Evolutionary conservation across 208 protist species (phyloP).

Genomic region (Leptomonas seymouri): DNA sequence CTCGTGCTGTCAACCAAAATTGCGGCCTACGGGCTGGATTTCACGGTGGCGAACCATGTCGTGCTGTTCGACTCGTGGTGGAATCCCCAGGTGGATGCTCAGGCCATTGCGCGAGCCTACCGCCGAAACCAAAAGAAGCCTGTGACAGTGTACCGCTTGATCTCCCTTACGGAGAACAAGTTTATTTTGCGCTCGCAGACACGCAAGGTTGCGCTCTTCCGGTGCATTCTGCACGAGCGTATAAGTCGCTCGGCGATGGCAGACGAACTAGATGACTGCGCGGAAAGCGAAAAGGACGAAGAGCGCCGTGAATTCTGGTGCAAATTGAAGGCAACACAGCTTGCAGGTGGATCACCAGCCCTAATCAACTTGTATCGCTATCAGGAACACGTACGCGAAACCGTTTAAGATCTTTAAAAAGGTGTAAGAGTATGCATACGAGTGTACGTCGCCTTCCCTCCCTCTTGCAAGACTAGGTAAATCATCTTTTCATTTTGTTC

Average conservation of each 20-base stretch:
- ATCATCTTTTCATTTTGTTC: no score
- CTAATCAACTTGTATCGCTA: constrained; percentile 64
- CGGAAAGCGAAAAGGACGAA: constrained; percentile 55
- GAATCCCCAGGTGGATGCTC: constrained; percentile 98
- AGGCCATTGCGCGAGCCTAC: constrained; percentile 96
- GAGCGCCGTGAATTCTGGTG: constrained; percentile 58
- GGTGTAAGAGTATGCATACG: not conserved
- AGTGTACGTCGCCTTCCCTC: not conserved
- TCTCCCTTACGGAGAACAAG: constrained; percentile 57
- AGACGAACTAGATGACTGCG: constrained; percentile 64
- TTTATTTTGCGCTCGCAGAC: constrained; percentile 65
- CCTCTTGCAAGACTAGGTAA: no score
- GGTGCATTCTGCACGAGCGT: constrained; percentile 77
- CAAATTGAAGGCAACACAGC: constrained; percentile 43
- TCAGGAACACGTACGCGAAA: constrained; percentile 42
- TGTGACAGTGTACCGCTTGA: constrained; percentile 97
- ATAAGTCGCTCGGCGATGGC: constrained; percentile 48
- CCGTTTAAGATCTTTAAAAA: not conserved
- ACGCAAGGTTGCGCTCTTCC: constrained; percentile 80
- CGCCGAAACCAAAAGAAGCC: constrained; percentile 97
- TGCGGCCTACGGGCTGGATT: constrained; percentile 98
- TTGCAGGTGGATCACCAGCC: constrained; percentile 49
- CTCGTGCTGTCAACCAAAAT: constrained; percentile 97
- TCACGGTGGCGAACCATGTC: constrained; percentile 98
- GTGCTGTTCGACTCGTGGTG: constrained; percentile 99